phyloP scores from a whole-genome alignment of 2,329 filamentous ascomycete species.

The Parafenestella ontariensis region DNA sequence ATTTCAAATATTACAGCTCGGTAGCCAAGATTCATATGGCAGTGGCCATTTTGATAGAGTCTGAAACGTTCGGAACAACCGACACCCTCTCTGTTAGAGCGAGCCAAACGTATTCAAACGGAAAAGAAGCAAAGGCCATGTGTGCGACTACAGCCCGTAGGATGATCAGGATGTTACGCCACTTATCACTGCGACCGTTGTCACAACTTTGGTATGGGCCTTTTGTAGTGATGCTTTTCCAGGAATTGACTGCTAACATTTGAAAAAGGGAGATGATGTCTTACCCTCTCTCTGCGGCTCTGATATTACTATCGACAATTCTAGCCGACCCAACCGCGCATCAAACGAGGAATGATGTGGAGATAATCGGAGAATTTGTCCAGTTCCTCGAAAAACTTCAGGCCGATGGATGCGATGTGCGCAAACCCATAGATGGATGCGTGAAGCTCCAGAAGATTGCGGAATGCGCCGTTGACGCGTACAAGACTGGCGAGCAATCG shows the following conservation, averaged over 20 bases:
- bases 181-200: slow-evolving; percentile 1
- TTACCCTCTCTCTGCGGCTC: slow-evolving; percentile 4
- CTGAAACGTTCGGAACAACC: background rate
- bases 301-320: background rate
- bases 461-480: background rate
- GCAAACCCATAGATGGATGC: slow-evolving; percentile 1
- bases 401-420: background rate
- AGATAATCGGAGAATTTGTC: background rate
- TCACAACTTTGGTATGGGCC: slow-evolving; percentile 4
- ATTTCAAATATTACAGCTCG: slow-evolving; percentile 1
- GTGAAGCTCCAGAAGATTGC: background rate
- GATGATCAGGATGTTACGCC: background rate
- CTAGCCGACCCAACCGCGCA: background rate
- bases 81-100: background rate
- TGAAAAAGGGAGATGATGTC: slow-evolving; percentile 2
- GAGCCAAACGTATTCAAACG: background rate
- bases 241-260: background rate
- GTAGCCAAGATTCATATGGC: slow-evolving; percentile 3
- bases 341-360: background rate
- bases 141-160: background rate
- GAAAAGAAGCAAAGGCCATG: background rate
- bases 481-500: background rate
- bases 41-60: background rate
- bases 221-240: background rate
- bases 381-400: background rate